These are phyloP conservation scores for Epipyxis sp. DNA, from an alignment of 108 stramenopile species.

Conservation along the genomic window DNA sequence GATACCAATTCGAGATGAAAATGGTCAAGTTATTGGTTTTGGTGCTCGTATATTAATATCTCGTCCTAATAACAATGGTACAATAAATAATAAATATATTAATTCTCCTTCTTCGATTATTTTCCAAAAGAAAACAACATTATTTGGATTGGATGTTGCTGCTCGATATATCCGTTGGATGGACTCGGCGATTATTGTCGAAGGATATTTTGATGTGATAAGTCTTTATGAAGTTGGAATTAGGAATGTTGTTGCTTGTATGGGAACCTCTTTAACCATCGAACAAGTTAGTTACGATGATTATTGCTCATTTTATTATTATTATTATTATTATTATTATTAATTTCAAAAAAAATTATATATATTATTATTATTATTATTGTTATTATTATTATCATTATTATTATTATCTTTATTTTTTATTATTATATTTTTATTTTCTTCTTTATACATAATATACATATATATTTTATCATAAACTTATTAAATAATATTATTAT, in stretches of 20 bases:
- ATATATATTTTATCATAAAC: too few species aligned
- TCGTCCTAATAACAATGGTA: slow-evolving; percentile 3
- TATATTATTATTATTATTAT: too few species aligned
- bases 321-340: too few species aligned
- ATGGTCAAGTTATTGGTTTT: slow-evolving; percentile 42
- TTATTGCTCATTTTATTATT: too few species aligned
- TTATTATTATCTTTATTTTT: too few species aligned
- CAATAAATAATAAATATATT: slow-evolving; percentile 73
- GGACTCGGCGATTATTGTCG: slow-evolving; percentile 65
- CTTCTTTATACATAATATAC: too few species aligned
- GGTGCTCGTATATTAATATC: slow-evolving; percentile 31
- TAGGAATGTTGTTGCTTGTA: slow-evolving; percentile 69
- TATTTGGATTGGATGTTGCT: slow-evolving; percentile 74
- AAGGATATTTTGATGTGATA: slow-evolving; percentile 91
- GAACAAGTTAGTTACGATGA: too few species aligned
- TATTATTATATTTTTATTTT: too few species aligned
- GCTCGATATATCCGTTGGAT: not conserved
- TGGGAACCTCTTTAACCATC: slow-evolving; percentile 77
- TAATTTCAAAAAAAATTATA: too few species aligned
- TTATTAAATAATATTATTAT: too few species aligned
- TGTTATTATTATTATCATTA: too few species aligned
- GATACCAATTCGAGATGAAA: slow-evolving; percentile 42
- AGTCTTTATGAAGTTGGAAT: slow-evolving; percentile 72
- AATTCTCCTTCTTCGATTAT: slow-evolving; percentile 81
- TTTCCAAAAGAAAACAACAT: slow-evolving; percentile 71